Evolutionary conservation across 2,329 filamentous ascomycete species (phyloP), one percentile per base, ranked within the genome.

Genomic region (Penicillium rolfsii): DNA sequence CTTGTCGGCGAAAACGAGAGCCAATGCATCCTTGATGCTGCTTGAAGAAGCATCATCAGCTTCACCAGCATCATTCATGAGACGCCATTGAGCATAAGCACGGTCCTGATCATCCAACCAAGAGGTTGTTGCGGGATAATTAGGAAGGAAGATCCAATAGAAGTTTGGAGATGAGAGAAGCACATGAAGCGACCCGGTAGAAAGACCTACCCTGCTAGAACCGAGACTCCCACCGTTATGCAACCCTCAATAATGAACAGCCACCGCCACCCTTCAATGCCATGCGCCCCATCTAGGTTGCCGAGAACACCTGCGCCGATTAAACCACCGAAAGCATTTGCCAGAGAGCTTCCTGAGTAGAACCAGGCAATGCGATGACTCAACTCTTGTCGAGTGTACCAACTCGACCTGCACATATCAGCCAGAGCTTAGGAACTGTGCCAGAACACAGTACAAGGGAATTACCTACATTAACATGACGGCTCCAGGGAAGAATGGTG

Each of bases 351-450:
- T 11, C 81, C 81, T 0, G 77, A 75, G 55, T 82, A 83, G 52
- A 83, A 79, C 72, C 79, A 79, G 5, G 81, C 78, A 56, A 82
- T 82, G 1, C 82, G 73, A 43, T 78, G 71, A 7, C 79, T 78
- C 43, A 84, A 67, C 73, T 87, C 84, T 45, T 83, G 81, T 50
- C 86, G 80, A 0, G 87, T 89, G 71, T 90, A 90, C 85, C 86
- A 89, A 71, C 88, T 87, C 2, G 85, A 87, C 70, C 70, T 73
- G 38, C n/a, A 16, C n/a, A n/a, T 8, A 14, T 9, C 22, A 9
- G 45, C 30, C 24, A 48, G 45, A 28, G 12, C 12, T 28, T n/a
- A 6, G 5, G 2, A 30, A 16, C 4, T 30, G 14, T 16, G 26
- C 24, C 28, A n/a, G 6, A 48, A 28, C 16, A n/a, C 16, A n/a